Percentiles rank a stretch among this genome's conserved stretches.
Evolutionary conservation across 176 grass and related monocot species (phyloP).

Genomic region (Oryza glaberrima): DNA sequence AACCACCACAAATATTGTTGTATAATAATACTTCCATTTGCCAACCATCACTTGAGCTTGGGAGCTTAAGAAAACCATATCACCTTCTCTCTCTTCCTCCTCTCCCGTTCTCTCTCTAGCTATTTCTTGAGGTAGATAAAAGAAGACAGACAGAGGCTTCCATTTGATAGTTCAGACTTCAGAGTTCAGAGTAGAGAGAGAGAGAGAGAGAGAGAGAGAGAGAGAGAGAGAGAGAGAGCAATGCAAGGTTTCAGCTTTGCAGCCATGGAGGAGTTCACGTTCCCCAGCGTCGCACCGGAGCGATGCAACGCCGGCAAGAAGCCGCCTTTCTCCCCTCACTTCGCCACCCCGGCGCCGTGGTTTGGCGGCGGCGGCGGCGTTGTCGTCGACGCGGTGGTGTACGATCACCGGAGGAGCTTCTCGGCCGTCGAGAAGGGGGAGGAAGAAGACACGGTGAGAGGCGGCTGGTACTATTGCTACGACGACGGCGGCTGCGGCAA

Average conservation of each 20-base stretch:
- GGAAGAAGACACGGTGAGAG: background rate
- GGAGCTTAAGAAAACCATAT: conserved; percentile 27
- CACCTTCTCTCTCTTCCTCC: background rate
- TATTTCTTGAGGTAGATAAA: conserved; percentile 28
- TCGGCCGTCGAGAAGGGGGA: conserved; percentile 36
- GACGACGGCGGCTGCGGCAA: background rate
- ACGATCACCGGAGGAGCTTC: conserved; percentile 43
- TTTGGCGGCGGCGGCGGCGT: conserved; percentile 37
- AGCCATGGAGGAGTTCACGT: conserved; percentile 87
- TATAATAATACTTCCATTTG: conserved; percentile 47
- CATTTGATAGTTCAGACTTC: no score
- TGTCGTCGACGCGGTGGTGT: background rate
- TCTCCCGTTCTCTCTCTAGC: conserved; percentile 8
- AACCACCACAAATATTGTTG: conserved; percentile 38
- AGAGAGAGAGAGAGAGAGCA: background rate
- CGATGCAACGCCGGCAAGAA: conserved; percentile 45
- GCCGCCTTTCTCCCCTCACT: conserved; percentile 53
- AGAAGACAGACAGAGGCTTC: conserved; percentile 6
- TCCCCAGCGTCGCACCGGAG: conserved; percentile 55
- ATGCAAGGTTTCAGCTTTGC: background rate
- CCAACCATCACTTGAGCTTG: conserved; percentile 42
- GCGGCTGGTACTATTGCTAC: background rate
- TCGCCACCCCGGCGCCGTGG: conserved; percentile 66
- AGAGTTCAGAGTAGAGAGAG: no score
- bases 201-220: background rate